phyloP scores from a whole-genome alignment of 805 yeast genomes.

The Wickerhamomyces silvicola region DNA sequence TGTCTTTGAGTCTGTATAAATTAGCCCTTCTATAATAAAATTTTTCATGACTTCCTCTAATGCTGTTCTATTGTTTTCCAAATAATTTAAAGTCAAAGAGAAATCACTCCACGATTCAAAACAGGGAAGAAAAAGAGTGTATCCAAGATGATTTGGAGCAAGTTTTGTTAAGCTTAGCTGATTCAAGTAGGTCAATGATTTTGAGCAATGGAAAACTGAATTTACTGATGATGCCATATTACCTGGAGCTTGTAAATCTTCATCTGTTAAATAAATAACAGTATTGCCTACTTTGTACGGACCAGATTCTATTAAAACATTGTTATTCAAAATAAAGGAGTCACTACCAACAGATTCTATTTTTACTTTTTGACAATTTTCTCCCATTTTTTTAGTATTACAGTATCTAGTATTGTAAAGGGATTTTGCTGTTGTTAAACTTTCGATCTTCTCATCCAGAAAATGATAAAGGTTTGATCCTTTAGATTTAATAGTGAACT shows the following conservation, averaged over 20 bases:
- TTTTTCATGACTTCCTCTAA: slow-evolving; percentile 50
- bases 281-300: slow-evolving; percentile 55
- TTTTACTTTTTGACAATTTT: slow-evolving; percentile 57
- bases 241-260: slow-evolving; percentile 56
- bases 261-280: slow-evolving; percentile 57
- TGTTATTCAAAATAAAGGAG: slow-evolving; percentile 47
- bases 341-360: slow-evolving; percentile 28
- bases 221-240: slow-evolving; percentile 61
- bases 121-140: slow-evolving; percentile 75
- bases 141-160: slow-evolving; percentile 51
- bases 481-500: slow-evolving; percentile 20
- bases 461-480: slow-evolving; percentile 58
- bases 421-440: slow-evolving; percentile 17
- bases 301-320: slow-evolving; percentile 35
- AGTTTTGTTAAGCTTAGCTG: slow-evolving; percentile 46
- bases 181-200: slow-evolving; percentile 52
- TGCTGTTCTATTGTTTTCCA: slow-evolving; percentile 45
- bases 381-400: slow-evolving; percentile 47
- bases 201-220: slow-evolving; percentile 56
- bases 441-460: slow-evolving; percentile 36
- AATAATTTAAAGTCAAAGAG: slow-evolving; percentile 53
- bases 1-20: slow-evolving; percentile 57
- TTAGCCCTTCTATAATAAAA: slow-evolving; percentile 51
- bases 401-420: slow-evolving; percentile 51
- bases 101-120: slow-evolving; percentile 63